Base-by-base conservation (phyloP, 768 basidiomycete genomes). In the Royoungia palumana region DNA sequence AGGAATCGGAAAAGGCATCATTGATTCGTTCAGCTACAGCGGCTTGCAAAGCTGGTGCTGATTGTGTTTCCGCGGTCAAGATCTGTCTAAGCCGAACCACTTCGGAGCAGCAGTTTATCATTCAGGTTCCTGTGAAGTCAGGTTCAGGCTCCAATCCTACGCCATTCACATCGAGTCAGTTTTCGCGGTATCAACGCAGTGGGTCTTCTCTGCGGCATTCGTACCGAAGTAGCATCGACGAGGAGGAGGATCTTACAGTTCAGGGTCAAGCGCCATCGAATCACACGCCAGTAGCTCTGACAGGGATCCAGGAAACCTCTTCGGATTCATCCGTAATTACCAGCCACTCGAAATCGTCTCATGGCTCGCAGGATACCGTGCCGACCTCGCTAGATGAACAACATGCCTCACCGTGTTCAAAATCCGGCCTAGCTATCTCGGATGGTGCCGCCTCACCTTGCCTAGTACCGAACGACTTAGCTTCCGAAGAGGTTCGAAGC, bases 41-140 rank as follows among this genome's bases (percentile, higher is more conserved):
- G 40, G 89, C 94, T 6, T 73, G 94, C 50, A 88, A 91, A 63
- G 83, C 89, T 22, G 92, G 90, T 24, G 83, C 87, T 11, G 94
- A 96, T 53, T 95, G 93, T 66, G 85, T 92, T 35, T 78, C 84
- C 8, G 82, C 89, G 21, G 89, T 94, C 56, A 91, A 87, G 69
- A 77, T 85, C 51, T 94, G 90, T 62, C 68, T 94, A 47, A 81
- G 76, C 62, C 77, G 83, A 43, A 74, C 83, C 19, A 67, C 76
- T 12, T 76, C 78, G 35, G 83, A 85, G 58, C 74, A 76, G 34
- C 77, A 82, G 10, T 83, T 87, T 61, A 67, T 87, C 53, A 76
- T 87, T 64, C 78, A 82, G 55, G 68, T 86, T 22, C 86, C 85
- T 16, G 69, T 66, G 24, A 66, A 65, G 20, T 76, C 73, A 20